phyloP scores from a whole-genome alignment of 2,329 filamentous ascomycete genomes.

The Cyphellophora europaea region DNA sequence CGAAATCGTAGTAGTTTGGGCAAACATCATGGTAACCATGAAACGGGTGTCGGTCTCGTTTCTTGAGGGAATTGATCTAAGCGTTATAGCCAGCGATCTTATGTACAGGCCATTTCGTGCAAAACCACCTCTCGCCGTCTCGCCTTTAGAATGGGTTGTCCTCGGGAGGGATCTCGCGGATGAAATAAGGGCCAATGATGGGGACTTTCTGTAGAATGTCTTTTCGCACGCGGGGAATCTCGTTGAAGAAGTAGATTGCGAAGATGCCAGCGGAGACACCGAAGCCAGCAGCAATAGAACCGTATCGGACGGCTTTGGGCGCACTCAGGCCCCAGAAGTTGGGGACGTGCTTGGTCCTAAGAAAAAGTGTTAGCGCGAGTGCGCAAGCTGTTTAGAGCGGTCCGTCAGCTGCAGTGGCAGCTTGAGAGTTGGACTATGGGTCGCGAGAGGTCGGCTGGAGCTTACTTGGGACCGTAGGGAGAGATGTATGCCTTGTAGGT shows the following conservation, averaged over 20 bases:
- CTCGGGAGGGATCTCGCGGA: constrained; percentile 50
- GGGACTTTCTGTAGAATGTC: constrained; percentile 55
- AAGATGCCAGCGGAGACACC: constrained; percentile 49
- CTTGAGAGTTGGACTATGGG: neutral
- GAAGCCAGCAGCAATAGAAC: constrained; percentile 42
- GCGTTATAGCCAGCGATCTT: no score
- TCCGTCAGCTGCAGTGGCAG: neutral
- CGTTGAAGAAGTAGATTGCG: constrained; percentile 56
- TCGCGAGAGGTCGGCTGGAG: constrained; percentile 38
- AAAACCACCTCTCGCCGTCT: no score
- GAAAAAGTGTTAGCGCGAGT: neutral
- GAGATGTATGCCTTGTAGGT: constrained; percentile 42
- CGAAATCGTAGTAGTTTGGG: no score
- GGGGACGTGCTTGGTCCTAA: constrained; percentile 12
- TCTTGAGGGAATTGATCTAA: no score
- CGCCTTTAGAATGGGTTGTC: constrained; percentile 44
- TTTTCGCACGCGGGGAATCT: constrained; percentile 51
- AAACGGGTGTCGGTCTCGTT: no score
- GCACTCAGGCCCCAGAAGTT: constrained; percentile 17
- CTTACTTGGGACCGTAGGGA: constrained; percentile 50
- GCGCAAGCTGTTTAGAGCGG: neutral
- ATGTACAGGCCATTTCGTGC: no score
- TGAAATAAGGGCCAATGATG: constrained; percentile 47
- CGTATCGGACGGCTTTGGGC: constrained; percentile 23
- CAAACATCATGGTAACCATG: no score